Evolutionary conservation across 371 early-diverging fungal species (phyloP), one percentile per base, ranked within the genome.

Genomic region (Scutellospora calospora): DNA sequence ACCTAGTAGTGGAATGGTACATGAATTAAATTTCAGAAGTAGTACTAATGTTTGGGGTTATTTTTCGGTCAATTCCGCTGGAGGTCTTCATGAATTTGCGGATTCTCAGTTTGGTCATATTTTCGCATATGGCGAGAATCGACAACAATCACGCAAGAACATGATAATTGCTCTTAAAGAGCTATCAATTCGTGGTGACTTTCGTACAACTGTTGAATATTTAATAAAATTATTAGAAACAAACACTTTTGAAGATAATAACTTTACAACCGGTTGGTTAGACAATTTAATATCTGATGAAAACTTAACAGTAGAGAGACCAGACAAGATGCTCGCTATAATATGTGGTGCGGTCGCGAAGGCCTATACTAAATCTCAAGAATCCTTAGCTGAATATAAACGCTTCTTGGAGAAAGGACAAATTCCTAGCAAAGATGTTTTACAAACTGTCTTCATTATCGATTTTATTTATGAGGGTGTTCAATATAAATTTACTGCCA

Each of bases 21-120:
- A 95, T 80, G 97, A 97, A 84, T 94, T 99, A 76, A 98, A 97
- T 86, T 99, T 98, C 89, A 88, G 96, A 66, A 94, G 94, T 72
- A 95, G 94, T 85, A 93, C 93, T 72, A 98, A 98, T 80, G 98
- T 97, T 54, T 98, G 98, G 97, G 99, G 98, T 59, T 99, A 99
- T 89, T 99, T 99, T 90, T 96, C 97, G 14, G 97, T 99, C 66
- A 94, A 93, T 83, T 90, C 97, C 41, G 93, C 94, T 57, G 98
- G 99, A 83, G 97, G 96, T 80, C 92, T 99, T 80, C 98, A 98
- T 89, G 98, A 98, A 84, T 98, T 93, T 88, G 98, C 98, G 52
- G 99, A 99, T 88, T 98, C 98, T 31, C 99, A 99, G 87, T 99
- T 99, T 86, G 99, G 99, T 68, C 99, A 99, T 88, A 96, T 99